Evolutionary conservation across 257 asterid genomes (phyloP), one percentile per base, ranked within the genome.

Genomic region (Gentiana dahurica): DNA sequence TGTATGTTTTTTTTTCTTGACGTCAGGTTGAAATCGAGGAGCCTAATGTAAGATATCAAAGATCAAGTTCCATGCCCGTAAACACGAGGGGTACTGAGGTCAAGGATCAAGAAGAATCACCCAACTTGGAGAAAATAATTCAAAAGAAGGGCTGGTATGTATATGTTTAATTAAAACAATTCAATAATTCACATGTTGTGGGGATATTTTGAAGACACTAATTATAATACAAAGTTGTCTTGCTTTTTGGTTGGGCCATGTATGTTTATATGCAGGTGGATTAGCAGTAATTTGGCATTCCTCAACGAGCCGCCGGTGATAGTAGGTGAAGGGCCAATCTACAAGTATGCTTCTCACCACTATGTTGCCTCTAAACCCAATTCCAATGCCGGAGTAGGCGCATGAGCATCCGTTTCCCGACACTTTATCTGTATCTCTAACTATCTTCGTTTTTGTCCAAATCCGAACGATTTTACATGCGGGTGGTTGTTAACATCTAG

Each of bases 261-360:
- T 38, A 35, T n/a, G 9, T 43, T 0, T 24, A 24, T 24, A 24
- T 69, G 36, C 70, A 89, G 97, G 97, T 89, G 97, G 97, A 58
- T 70, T 3, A 79, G 90, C 58, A 89, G 95, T 65, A 74, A 74
- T 36, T 84, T 55, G 83, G 97, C 97, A 4, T 81, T 84, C 68
- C 79, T 89, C 11, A 89, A 89, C 9, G 95, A 89, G 65, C 89
- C 95, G 5, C 97, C 97, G 0, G 88, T 81, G 34, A 68, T 71
- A 3, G 64, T 7, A 51, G 44, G 48, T n/a, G 90, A 80, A 54
- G 83, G 77, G 6, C 70, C 71, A 5, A 57, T 4, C 15, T 59
- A 65, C 45, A 86, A 41, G 49, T 86, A 86, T 56, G 79, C 78
- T 6, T 4, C 97, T 13, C 95, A 89, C 68, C 78, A 64, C 43